phyloP scores from a whole-genome alignment of 2,329 filamentous ascomycete species.

The Lasiodiplodia gonubiensis region DNA sequence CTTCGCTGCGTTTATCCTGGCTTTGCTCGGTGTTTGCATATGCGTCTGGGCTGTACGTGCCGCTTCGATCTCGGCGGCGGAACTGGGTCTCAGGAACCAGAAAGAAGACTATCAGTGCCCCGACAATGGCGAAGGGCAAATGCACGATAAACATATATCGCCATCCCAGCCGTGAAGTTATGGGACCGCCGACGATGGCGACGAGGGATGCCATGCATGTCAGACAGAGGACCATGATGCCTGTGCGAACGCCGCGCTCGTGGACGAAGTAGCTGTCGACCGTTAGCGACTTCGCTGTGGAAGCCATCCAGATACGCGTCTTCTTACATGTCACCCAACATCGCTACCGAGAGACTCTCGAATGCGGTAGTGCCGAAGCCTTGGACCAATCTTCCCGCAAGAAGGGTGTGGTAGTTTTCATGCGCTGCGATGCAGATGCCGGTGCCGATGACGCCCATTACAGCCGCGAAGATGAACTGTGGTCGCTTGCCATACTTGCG shows the following conservation, averaged over 20 bases:
- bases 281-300: neutral
- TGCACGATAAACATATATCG: slow-evolving; percentile 39
- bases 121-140: slow-evolving; percentile 39
- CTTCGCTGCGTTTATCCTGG: neutral
- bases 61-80: neutral
- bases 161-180: slow-evolving; percentile 39
- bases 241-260: slow-evolving; percentile 40
- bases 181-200: slow-evolving; percentile 38
- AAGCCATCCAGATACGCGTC: no score
- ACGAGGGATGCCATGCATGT: slow-evolving; percentile 41
- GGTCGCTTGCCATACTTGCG: slow-evolving; percentile 46
- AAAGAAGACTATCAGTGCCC: slow-evolving; percentile 36
- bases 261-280: slow-evolving; percentile 39
- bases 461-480: slow-evolving; percentile 42
- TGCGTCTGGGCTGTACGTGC: neutral
- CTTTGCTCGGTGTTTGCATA: neutral
- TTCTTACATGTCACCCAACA: slow-evolving; percentile 41
- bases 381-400: slow-evolving; percentile 43
- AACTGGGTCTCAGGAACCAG: slow-evolving; percentile 41
- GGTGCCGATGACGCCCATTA: slow-evolving; percentile 41
- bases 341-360: slow-evolving; percentile 42
- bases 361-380: slow-evolving; percentile 43
- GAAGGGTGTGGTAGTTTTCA: slow-evolving; percentile 40
- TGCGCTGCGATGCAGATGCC: slow-evolving; percentile 41
- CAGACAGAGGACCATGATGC: slow-evolving; percentile 40